Conservation (phyloP, 805 yeast species). For the Komagataella pseudopastoris region DNA sequence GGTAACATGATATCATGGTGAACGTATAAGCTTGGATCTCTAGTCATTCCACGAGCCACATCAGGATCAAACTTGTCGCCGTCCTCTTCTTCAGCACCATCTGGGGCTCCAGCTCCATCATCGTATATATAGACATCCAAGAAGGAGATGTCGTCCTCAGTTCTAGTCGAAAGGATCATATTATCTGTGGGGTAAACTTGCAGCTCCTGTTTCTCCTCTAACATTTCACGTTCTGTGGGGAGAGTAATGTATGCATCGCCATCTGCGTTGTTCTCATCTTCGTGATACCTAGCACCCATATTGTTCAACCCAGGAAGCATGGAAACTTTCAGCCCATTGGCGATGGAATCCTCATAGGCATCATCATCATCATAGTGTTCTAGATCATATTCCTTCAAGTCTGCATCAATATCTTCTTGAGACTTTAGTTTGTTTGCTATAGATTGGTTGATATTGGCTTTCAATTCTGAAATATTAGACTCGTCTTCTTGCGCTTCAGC, state of each 20-base stretch:
- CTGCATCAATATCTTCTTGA: constrained; percentile 63
- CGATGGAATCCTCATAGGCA: constrained; percentile 29
- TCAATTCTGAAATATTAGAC: constrained; percentile 5
- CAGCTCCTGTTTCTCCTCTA: constrained; percentile 72
- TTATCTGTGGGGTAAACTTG: constrained; percentile 87
- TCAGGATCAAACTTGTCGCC: constrained; percentile 55
- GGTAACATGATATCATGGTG: constrained; percentile 97
- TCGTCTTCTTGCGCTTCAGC: constrained; percentile 29
- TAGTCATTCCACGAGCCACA: constrained; percentile 55
- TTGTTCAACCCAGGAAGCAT: constrained; percentile 63
- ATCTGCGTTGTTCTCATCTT: constrained; percentile 25
- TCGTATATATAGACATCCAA: constrained; percentile 91
- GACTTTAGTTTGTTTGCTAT: constrained; percentile 20
- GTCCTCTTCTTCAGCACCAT: constrained; percentile 51
- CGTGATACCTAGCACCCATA: constrained; percentile 43
- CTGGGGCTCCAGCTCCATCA: constrained; percentile 81
- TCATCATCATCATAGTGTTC: constrained; percentile 72
- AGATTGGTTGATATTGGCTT: not conserved
- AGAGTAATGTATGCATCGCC: constrained; percentile 35
- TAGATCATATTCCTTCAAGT: constrained; percentile 75
- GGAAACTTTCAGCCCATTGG: constrained; percentile 40
- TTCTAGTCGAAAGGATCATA: constrained; percentile 79
- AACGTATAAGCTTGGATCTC: constrained; percentile 72
- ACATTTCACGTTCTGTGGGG: constrained; percentile 46
- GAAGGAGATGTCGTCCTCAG: constrained; percentile 90